Evolutionary conservation across 352 stramenopile genomes (phyloP).

Genomic region (Phytophthora rubi): DNA sequence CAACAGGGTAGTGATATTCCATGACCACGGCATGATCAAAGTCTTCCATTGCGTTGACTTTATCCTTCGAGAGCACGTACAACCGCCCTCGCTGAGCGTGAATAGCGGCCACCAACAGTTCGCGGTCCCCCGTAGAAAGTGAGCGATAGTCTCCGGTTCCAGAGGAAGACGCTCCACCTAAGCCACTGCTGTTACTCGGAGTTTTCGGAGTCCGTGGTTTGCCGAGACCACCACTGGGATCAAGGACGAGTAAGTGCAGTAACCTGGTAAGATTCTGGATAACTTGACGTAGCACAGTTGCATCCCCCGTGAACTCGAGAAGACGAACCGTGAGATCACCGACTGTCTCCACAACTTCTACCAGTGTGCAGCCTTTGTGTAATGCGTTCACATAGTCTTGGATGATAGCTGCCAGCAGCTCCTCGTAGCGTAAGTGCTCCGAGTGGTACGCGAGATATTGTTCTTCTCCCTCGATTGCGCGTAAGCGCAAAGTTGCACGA

Average conservation of each 20-base stretch:
- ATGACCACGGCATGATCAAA: constrained; percentile 79
- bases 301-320: constrained; percentile 70
- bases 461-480: constrained; percentile 70
- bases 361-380: constrained; percentile 71
- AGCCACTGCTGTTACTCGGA: constrained; percentile 22
- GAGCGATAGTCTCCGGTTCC: constrained; percentile 18
- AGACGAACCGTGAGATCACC: constrained; percentile 71
- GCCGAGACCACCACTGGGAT: constrained; percentile 42
- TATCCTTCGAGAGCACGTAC: constrained; percentile 66
- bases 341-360: constrained; percentile 79
- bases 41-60: constrained; percentile 50
- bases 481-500: constrained; percentile 68
- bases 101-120: constrained; percentile 63
- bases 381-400: constrained; percentile 80
- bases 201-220: constrained; percentile 21
- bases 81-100: constrained; percentile 69
- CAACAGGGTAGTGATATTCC: constrained; percentile 82
- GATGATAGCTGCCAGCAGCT: constrained; percentile 67
- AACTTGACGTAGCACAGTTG: constrained; percentile 64
- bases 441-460: constrained; percentile 69
- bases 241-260: constrained; percentile 53
- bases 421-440: constrained; percentile 71
- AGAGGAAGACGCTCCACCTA: constrained; percentile 5
- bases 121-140: constrained; percentile 47
- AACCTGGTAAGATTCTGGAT: constrained; percentile 70